Evolutionary conservation across 208 protist genomes (phyloP).

Genomic region (Leishmania amazonensis): DNA sequence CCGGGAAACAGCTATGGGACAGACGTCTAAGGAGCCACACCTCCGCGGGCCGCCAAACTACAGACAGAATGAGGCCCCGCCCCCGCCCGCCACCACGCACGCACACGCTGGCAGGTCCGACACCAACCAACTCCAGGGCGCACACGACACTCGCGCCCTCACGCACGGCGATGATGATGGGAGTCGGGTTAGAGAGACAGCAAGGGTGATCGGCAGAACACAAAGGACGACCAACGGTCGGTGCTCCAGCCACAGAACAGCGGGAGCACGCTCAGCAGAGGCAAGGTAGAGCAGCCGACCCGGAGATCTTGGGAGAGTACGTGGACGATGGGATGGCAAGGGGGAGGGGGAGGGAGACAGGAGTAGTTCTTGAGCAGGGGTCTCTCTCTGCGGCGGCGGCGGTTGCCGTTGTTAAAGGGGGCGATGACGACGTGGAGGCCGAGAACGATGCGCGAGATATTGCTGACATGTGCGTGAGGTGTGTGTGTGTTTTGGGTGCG

Average conservation of each 20-base stretch:
- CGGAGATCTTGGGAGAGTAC: neutral
- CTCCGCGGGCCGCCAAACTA: too few relatives aligned
- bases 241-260: neutral
- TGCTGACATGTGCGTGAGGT: neutral
- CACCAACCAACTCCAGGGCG: neutral
- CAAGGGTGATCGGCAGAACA: neutral
- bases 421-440: too few relatives aligned
- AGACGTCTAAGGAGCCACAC: neutral
- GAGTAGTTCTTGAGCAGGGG: neutral
- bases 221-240: too few relatives aligned
- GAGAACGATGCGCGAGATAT: neutral
- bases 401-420: too few relatives aligned
- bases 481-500: too few relatives aligned
- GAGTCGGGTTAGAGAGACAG: neutral
- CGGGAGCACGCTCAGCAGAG: neutral
- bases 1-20: neutral
- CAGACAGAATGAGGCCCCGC: too few relatives aligned
- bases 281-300: neutral
- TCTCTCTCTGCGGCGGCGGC: too few relatives aligned
- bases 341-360: neutral
- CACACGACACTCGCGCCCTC: neutral
- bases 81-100: too few relatives aligned
- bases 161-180: neutral
- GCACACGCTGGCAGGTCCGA: neutral
- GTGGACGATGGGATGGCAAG: neutral